Evolutionary conservation across 768 basidiomycete species (phyloP), one percentile per base, ranked within the genome.

Genomic region (Tremella yokohamensis): DNA sequence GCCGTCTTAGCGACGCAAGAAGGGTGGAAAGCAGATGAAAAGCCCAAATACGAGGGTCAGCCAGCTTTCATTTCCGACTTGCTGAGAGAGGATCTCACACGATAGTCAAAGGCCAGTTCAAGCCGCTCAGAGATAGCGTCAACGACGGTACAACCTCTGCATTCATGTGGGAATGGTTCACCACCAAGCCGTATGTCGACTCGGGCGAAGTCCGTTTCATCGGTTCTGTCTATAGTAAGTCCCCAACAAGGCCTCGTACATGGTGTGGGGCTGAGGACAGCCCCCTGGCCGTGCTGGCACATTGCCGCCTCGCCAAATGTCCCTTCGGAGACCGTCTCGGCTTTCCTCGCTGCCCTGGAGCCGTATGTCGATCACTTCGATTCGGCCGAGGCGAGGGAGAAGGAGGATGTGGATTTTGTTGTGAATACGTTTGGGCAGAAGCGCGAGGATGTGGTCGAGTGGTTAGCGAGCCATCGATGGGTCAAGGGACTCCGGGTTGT

Each of bases 281-380:
- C 93, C 0, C 94, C 94, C 0, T 99, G 94, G 94, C 89, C 92
- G 13, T 93, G 90, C 0, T 99, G 94, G 94, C 79, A 89, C 57
- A 89, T 98, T 69, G 93, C 89, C 22, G 90, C 90, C 8, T 87
- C 90, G 63, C 86, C 87, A 0, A 80, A 80, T 12, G 67, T 81
- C 16, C 75, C 80, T 3, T 59, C 82, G 0, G 66, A 73, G 1
- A 79, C 79, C 0, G 78, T 91, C 13, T 74, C 76, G 16, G 51
- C 74, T 2, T 96, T 96, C 78, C 79, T 97, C 13, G 58, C 79
- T 3, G 74, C 77, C 24, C 82, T 97, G 19, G 83, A 87, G 4
- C 76, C 66, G 3, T 84, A 85, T 68, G 87, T 93, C 18, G 80
- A 79, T 24, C 75, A 73, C 8, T 97, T 96, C 77, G 73, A 79